These are phyloP conservation scores for Malania oleifera DNA, from an alignment of 164 flowering plant genomes.

Conservation along the genomic window DNA sequence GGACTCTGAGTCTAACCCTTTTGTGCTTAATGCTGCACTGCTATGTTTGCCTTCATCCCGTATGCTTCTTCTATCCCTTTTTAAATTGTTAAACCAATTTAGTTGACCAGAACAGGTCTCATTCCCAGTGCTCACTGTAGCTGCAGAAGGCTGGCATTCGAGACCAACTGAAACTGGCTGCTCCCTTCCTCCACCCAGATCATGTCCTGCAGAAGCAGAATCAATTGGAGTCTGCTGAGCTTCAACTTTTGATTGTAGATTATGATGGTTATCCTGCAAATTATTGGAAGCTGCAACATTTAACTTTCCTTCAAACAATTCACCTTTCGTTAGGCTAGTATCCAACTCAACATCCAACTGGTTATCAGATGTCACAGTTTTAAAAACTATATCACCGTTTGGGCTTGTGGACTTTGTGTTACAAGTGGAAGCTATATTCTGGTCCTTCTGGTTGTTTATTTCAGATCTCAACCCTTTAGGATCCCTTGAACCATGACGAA, in stretches of 20 bases:
- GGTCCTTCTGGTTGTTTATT: conserved; percentile 32
- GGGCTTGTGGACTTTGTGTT: conserved; percentile 36
- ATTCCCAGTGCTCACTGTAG: conserved; percentile 28
- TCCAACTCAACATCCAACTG: conserved; percentile 40
- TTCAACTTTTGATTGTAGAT: conserved; percentile 22
- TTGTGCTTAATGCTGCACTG: conserved; percentile 23
- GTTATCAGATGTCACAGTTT: conserved; percentile 27
- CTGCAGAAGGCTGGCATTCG: conserved; percentile 26
- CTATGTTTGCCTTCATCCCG: conserved; percentile 31
- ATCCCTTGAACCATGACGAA: conserved; percentile 50
- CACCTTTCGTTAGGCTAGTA: conserved; percentile 18
- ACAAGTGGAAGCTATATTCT: conserved; percentile 25
- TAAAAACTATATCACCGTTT: conserved; percentile 31
- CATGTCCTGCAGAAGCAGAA: conserved; percentile 19
- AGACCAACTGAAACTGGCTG: conserved; percentile 24
- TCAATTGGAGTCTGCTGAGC: conserved; percentile 18
- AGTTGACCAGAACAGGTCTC: conserved; percentile 22
- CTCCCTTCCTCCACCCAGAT: conserved; percentile 22
- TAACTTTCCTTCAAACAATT: conserved; percentile 18
- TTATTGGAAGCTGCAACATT: conserved; percentile 23
- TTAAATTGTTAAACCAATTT: conserved; percentile 31
- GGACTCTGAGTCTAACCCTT: conserved; percentile 57
- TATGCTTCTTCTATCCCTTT: conserved; percentile 23
- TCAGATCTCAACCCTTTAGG: conserved; percentile 38
- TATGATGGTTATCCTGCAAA: conserved; percentile 23